These are phyloP conservation scores for Plicaturopsis crispa DNA, from an alignment of 768 basidiomycete genomes.

Conservation along the genomic window DNA sequence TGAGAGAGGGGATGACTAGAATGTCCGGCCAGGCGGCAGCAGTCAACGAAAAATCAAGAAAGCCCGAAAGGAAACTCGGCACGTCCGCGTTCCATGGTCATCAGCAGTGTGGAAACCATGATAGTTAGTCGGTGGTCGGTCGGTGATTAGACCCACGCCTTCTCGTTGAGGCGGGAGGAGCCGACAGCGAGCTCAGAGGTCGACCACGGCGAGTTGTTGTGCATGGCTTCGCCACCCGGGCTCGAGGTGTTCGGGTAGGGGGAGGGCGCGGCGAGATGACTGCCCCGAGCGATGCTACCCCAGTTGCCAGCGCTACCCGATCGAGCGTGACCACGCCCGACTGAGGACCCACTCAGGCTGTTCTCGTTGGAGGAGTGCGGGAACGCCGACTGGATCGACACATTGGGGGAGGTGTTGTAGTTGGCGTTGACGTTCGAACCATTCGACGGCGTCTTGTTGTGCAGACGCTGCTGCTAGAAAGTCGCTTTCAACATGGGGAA, in stretches of 20 bases:
- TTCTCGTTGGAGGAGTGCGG: too few relatives aligned
- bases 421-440: too few relatives aligned
- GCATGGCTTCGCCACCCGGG: constrained; percentile 44
- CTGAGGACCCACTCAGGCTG: constrained; percentile 21
- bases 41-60: constrained; percentile 23
- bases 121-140: constrained; percentile 6
- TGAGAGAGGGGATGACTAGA: constrained; percentile 15
- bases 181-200: constrained; percentile 44
- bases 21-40: constrained; percentile 38
- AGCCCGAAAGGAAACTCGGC: constrained; percentile 17
- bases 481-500: constrained; percentile 8
- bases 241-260: constrained; percentile 50
- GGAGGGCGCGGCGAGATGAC: constrained; percentile 38
- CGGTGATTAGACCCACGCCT: constrained; percentile 44
- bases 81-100: too few relatives aligned
- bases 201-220: constrained; percentile 53
- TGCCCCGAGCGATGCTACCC: constrained; percentile 54
- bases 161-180: constrained; percentile 47
- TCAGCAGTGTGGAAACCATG: constrained; percentile 13
- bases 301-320: constrained; percentile 80
- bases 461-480: constrained; percentile 31
- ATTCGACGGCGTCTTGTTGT: constrained; percentile 42
- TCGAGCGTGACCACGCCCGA: constrained; percentile 59
- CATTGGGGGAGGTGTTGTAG: too few relatives aligned
- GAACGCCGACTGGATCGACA: too few relatives aligned